Percentiles rank a stretch among this genome's conserved stretches.
Conservation (phyloP, 2,329 filamentous ascomycete species). For the Diaporthe eres region DNA sequence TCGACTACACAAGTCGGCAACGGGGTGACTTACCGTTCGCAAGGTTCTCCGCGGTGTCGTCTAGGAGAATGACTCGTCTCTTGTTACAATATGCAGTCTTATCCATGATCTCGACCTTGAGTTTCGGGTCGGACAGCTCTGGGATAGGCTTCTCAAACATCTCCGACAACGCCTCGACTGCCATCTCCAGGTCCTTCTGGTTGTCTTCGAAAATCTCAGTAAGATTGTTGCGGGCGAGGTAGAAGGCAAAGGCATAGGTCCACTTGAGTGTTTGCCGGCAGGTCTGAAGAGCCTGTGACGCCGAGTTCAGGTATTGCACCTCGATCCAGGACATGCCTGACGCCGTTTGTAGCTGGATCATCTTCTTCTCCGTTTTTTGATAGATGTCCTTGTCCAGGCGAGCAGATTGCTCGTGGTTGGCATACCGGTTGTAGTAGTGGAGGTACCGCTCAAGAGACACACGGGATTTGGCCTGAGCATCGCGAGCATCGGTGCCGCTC, state of each 20-base stretch:
- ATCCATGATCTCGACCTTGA: conserved; percentile 98
- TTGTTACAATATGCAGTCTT: conserved; percentile 98
- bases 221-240: conserved; percentile 94
- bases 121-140: conserved; percentile 86
- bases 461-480: conserved; percentile 91
- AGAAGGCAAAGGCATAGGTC: conserved; percentile 99
- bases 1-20: not conserved
- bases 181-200: conserved; percentile 97
- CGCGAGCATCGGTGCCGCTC: conserved; percentile 89
- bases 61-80: conserved; percentile 87
- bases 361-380: conserved; percentile 98
- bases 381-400: conserved; percentile 97
- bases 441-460: conserved; percentile 95
- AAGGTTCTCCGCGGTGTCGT: conserved; percentile 93
- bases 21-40: conserved; percentile 77
- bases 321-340: conserved; percentile 99
- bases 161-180: conserved; percentile 95
- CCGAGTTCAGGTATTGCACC: conserved; percentile 95
- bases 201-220: conserved; percentile 99
- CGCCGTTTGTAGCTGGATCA: conserved; percentile 93
- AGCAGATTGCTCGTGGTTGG: conserved; percentile 98
- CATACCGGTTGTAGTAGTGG: conserved; percentile 99
- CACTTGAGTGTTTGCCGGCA: conserved; percentile 99
- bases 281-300: conserved; percentile 92
- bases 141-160: conserved; percentile 99